Conservation (phyloP, 139 green algal species). For the Micractinium sp. region DNA sequence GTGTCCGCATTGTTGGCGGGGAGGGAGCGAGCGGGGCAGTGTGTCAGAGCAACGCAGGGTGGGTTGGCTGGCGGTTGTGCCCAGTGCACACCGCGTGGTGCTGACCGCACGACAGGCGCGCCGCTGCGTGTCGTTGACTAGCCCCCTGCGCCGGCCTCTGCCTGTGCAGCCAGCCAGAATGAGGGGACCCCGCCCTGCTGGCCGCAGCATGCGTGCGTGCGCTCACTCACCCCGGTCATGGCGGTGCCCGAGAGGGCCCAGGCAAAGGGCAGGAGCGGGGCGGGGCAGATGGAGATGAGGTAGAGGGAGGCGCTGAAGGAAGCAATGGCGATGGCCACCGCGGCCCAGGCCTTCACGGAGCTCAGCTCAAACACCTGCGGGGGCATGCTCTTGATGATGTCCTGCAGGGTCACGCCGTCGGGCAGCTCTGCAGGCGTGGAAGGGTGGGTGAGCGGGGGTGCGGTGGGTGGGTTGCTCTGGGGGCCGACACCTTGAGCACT, state of each 20-base stretch:
- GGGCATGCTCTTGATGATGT: conserved; percentile 89
- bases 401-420: conserved; percentile 75
- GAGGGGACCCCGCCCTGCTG: too few relatives aligned
- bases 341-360: conserved; percentile 76
- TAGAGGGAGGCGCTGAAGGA: conserved; percentile 73
- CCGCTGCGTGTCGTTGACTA: too few relatives aligned
- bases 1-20: background rate
- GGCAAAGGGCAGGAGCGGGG: conserved; percentile 92
- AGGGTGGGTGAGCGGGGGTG: too few relatives aligned
- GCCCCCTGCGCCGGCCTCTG: too few relatives aligned
- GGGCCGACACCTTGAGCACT: too few relatives aligned
- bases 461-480: too few relatives aligned
- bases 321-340: conserved; percentile 67
- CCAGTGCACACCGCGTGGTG: background rate
- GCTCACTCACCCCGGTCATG: conserved; percentile 85
- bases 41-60: background rate
- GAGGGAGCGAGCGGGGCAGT: background rate
- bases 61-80: background rate
- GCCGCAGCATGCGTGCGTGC: background rate
- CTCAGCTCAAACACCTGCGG: conserved; percentile 88
- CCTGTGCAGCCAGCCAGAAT: too few relatives aligned
- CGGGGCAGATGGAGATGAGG: conserved; percentile 86
- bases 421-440: conserved; percentile 68
- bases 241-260: conserved; percentile 92
- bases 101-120: too few relatives aligned